Conservation (phyloP, 2,329 filamentous ascomycete species). For the Fusarium sp. region DNA sequence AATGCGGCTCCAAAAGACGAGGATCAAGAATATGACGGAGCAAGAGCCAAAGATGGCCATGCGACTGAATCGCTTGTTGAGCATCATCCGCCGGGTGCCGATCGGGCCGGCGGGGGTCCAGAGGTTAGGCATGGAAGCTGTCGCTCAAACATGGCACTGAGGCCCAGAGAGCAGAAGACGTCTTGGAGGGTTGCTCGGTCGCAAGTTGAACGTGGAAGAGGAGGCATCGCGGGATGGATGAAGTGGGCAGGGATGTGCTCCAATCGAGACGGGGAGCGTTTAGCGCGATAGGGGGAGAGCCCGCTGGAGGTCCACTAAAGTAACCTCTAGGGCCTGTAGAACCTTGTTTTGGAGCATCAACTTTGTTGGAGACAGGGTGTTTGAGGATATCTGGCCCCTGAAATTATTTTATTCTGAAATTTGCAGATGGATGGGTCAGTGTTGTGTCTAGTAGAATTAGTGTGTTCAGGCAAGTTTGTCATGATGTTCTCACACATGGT, state of each 20-base stretch:
- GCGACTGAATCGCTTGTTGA: conserved; percentile 48
- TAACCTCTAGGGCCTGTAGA: not conserved
- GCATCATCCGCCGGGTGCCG: conserved; percentile 37
- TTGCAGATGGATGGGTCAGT: not conserved
- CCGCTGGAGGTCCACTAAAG: not conserved
- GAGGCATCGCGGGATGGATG: conserved; percentile 2
- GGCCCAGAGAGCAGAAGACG: conserved; percentile 13
- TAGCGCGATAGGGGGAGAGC: not conserved
- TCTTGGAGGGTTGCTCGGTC: not conserved
- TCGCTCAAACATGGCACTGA: conserved; percentile 38
- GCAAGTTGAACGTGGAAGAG: conserved; percentile 5
- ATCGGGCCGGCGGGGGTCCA: conserved; percentile 40
- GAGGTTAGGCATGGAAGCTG: conserved; percentile 37
- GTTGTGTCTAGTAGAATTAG: not conserved
- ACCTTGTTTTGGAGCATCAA: not conserved
- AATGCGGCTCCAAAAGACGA: conserved; percentile 40
- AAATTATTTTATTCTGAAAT: not conserved
- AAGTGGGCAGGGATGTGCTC: not conserved
- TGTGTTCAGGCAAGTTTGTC: not conserved
- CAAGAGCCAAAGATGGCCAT: conserved; percentile 38
- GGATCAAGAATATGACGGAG: conserved; percentile 37
- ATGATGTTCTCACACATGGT: not conserved
- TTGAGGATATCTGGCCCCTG: not conserved
- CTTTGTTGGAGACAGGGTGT: not conserved
- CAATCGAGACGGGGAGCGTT: conserved; percentile 1